Evolutionary conservation across 371 early-diverging fungal species (phyloP).

Genomic region (Mucor sp.): DNA sequence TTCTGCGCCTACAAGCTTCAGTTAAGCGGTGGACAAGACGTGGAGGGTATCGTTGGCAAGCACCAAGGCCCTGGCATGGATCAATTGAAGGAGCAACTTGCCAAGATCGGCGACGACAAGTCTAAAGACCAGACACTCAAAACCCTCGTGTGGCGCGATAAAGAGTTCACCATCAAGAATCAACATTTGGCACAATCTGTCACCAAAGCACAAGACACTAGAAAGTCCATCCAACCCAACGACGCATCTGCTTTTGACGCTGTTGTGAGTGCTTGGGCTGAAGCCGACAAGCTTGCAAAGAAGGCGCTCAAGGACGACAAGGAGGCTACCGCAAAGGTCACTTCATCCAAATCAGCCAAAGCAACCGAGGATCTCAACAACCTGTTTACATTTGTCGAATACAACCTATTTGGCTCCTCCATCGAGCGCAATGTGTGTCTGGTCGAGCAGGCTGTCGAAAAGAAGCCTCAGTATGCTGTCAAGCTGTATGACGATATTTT

Average conservation of each 20-base stretch:
- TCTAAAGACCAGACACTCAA: background rate
- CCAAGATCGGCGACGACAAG: conserved; percentile 23
- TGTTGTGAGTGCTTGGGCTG: conserved; percentile 43
- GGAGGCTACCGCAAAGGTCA: conserved; percentile 67
- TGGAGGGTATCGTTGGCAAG: conserved; percentile 46
- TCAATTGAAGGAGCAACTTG: conserved; percentile 17
- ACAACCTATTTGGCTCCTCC: conserved; percentile 47
- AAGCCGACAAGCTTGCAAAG: conserved; percentile 64
- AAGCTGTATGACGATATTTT: conserved; percentile 67
- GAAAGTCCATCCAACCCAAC: conserved; percentile 16
- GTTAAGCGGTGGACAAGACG: conserved; percentile 41
- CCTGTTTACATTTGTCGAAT: conserved; percentile 61
- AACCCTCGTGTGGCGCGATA: conserved; percentile 47
- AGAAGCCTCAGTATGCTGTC: conserved; percentile 61
- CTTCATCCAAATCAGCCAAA: conserved; percentile 71
- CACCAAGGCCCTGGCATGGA: background rate
- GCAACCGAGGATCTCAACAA: conserved; percentile 60
- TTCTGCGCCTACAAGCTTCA: conserved; percentile 79
- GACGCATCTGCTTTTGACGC: conserved; percentile 11
- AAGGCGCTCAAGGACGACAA: conserved; percentile 67
- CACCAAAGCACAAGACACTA: conserved; percentile 38
- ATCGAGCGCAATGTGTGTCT: conserved; percentile 62
- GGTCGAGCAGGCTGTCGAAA: conserved; percentile 25
- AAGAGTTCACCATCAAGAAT: conserved; percentile 44
- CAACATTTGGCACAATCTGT: conserved; percentile 40